Conservation (phyloP, 192 early-diverging fungal genomes). For the Borealophlyctis nickersoniae region DNA sequence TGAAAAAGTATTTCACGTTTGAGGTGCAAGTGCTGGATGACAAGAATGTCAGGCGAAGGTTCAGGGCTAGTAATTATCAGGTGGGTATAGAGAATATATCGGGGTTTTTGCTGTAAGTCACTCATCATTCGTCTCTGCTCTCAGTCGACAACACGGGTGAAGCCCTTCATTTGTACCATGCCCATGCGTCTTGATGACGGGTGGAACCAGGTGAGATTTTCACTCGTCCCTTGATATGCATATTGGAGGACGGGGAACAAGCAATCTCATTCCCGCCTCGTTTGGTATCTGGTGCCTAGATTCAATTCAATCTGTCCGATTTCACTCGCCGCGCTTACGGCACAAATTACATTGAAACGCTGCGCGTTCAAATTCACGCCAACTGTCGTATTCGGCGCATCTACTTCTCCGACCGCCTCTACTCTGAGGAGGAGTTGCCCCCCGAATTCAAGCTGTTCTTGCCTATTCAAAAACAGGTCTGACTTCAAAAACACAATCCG, state of each 20-base stretch:
- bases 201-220: constrained; percentile 85
- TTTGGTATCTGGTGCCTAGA: constrained; percentile 11
- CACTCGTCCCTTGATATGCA: too few species aligned
- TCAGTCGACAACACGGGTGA: constrained; percentile 75
- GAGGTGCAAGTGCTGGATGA: constrained; percentile 88
- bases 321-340: constrained; percentile 86
- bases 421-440: constrained; percentile 89
- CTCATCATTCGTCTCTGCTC: background rate
- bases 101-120: background rate
- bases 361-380: constrained; percentile 86
- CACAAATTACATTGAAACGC: constrained; percentile 81
- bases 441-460: constrained; percentile 88
- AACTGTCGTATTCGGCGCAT: constrained; percentile 84
- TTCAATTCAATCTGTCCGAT: constrained; percentile 85
- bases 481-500: too few species aligned
- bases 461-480: constrained; percentile 65
- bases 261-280: too few species aligned
- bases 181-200: constrained; percentile 89
- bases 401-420: constrained; percentile 87
- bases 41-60: constrained; percentile 72
- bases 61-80: constrained; percentile 90
- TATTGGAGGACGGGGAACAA: too few species aligned
- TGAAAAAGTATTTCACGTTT: constrained; percentile 87
- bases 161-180: constrained; percentile 86
- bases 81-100: constrained; percentile 35